Percentiles rank a stretch among this genome's conserved stretches.
These are phyloP conservation scores for Epichloe coenophiala DNA, from an alignment of 2,329 filamentous ascomycete species.

Conservation along the genomic window DNA sequence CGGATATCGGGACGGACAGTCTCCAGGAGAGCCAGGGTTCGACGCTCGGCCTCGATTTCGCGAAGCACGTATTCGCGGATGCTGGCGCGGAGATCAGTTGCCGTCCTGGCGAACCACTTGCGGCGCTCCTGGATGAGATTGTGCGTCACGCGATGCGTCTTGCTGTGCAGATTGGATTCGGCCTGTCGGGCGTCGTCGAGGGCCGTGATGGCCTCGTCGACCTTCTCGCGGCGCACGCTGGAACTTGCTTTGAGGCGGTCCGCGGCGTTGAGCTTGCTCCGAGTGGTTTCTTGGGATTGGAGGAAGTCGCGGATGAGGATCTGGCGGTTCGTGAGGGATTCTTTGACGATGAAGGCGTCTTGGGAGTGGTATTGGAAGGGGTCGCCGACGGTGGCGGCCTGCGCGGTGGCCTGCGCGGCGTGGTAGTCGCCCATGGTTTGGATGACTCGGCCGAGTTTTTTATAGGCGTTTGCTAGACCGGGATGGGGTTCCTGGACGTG, in stretches of 20 bases:
- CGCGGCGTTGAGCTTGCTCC: slow-evolving; percentile 70
- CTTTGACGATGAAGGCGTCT: slow-evolving; percentile 95
- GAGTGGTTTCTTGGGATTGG: slow-evolving; percentile 76
- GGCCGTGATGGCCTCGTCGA: slow-evolving; percentile 88
- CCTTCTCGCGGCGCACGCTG: slow-evolving; percentile 84
- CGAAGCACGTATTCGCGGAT: slow-evolving; percentile 88
- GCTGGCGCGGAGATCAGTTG: slow-evolving; percentile 67
- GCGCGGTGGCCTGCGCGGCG: slow-evolving; percentile 88
- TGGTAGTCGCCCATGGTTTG: slow-evolving; percentile 92
- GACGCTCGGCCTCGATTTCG: slow-evolving; percentile 88
- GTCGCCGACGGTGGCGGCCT: slow-evolving; percentile 88
- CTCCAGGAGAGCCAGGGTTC: slow-evolving; percentile 85
- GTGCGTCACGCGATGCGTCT: slow-evolving; percentile 77
- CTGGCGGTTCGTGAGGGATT: slow-evolving; percentile 93
- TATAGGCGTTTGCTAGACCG: slow-evolving; percentile 79
- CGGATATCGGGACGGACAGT: slow-evolving; percentile 86
- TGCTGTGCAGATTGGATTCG: slow-evolving; percentile 70
- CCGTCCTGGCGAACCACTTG: slow-evolving; percentile 79
- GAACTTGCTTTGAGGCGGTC: slow-evolving; percentile 79
- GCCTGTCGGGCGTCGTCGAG: slow-evolving; percentile 76
- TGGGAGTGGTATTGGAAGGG: slow-evolving; percentile 84
- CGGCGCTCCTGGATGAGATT: slow-evolving; percentile 82
- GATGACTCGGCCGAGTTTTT: slow-evolving; percentile 86
- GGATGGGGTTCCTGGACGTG: slow-evolving; percentile 80
- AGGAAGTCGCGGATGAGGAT: slow-evolving; percentile 87